Conservation (phyloP, 352 stramenopile species). For the Globisporangium polare region DNA sequence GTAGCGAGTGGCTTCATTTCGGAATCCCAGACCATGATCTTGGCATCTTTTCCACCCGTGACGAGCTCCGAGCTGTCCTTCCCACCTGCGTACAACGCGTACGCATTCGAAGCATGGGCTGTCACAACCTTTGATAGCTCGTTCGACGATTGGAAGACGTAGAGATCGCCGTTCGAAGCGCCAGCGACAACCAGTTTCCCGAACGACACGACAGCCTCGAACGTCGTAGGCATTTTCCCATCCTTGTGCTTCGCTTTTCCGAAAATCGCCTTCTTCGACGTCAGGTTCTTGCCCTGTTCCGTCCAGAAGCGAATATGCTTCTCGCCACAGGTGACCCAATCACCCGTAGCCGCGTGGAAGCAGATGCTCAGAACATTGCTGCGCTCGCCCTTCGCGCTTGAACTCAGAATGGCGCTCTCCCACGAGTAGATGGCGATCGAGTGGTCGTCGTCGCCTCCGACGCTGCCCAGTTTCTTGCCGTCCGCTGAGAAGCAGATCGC, state of each 20-base stretch:
- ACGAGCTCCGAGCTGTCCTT: slow-evolving; percentile 52
- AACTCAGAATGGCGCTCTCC: slow-evolving; percentile 41
- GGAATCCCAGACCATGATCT: slow-evolving; percentile 81
- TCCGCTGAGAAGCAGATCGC: slow-evolving; percentile 68
- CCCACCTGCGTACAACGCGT: slow-evolving; percentile 41
- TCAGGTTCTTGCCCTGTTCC: slow-evolving; percentile 65
- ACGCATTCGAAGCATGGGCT: slow-evolving; percentile 40
- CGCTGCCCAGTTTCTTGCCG: slow-evolving; percentile 59
- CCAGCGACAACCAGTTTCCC: slow-evolving; percentile 39
- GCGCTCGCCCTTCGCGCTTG: slow-evolving; percentile 61
- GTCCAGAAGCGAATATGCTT: slow-evolving; percentile 77
- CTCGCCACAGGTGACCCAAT: slow-evolving; percentile 72
- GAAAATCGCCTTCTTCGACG: slow-evolving; percentile 71
- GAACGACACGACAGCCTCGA: slow-evolving; percentile 55
- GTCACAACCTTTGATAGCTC: slow-evolving; percentile 46
- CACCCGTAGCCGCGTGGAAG: slow-evolving; percentile 33
- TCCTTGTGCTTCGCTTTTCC: slow-evolving; percentile 51
- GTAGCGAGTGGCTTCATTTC: slow-evolving; percentile 40
- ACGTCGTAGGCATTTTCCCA: slow-evolving; percentile 38
- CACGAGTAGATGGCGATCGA: slow-evolving; percentile 81
- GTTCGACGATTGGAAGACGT: slow-evolving; percentile 63
- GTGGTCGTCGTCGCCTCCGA: slow-evolving; percentile 83
- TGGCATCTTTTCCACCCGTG: slow-evolving; percentile 84
- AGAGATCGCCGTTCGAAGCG: slow-evolving; percentile 69
- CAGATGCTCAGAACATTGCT: slow-evolving; percentile 51